phyloP scores from a whole-genome alignment of 2,329 filamentous ascomycete genomes.

The Apiospora hydei region DNA sequence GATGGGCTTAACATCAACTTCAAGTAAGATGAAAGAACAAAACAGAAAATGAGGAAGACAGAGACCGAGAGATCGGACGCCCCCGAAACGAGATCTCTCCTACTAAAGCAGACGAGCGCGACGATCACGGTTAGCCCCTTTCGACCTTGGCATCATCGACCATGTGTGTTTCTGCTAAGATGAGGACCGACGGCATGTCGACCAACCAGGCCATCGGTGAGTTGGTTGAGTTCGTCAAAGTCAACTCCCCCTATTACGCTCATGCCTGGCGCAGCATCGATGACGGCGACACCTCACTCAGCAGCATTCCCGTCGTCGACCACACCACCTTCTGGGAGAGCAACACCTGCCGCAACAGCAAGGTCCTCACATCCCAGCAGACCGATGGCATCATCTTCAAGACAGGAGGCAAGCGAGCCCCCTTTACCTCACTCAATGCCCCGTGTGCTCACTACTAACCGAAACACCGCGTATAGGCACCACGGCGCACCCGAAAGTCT shows the following conservation, averaged over 20 bases:
- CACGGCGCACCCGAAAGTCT: background rate
- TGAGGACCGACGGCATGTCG: background rate
- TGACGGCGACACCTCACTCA: background rate
- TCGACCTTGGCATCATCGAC: background rate
- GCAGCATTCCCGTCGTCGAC: background rate
- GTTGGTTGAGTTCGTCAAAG: background rate
- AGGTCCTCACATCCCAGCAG: background rate
- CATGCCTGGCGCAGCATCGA: background rate
- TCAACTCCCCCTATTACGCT: background rate
- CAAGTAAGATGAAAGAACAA: too few species aligned
- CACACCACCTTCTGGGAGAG: background rate
- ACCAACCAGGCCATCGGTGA: background rate
- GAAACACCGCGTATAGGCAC: background rate
- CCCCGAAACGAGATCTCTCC: too few species aligned
- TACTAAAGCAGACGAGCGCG: background rate
- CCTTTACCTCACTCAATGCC: background rate
- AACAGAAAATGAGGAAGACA: too few species aligned
- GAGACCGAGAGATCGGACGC: too few species aligned
- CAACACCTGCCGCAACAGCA: conserved; percentile 4
- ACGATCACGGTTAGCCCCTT: background rate
- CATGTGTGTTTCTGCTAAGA: background rate
- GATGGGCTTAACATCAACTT: too few species aligned
- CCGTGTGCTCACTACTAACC: background rate
- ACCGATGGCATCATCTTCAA: conserved; percentile 9
- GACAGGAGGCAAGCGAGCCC: background rate